Conservation (phyloP, 1,139 yeast species). For the Diutina mesorugosa region DNA sequence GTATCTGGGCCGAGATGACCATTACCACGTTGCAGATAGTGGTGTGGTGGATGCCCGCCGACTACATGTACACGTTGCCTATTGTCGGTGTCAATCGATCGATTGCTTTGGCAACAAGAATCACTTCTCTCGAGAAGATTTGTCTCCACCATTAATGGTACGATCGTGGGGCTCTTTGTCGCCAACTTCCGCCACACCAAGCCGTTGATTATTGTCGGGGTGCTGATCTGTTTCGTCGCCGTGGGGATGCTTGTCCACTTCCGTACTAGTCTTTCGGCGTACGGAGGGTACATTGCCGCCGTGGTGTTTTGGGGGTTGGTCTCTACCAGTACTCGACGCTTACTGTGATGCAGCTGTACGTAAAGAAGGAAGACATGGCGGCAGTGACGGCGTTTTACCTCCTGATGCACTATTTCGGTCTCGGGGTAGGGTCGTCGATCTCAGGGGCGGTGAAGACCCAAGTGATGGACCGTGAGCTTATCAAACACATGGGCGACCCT, state of each 20-base stretch:
- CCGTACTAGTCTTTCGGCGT: not conserved
- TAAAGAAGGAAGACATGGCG: slow-evolving; percentile 57
- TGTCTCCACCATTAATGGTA: slow-evolving; percentile 50
- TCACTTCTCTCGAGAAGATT: slow-evolving; percentile 50
- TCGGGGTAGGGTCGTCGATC: slow-evolving; percentile 39
- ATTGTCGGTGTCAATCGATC: slow-evolving; percentile 49
- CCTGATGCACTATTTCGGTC: slow-evolving; percentile 45
- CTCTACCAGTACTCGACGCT: slow-evolving; percentile 57
- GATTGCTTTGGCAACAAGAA: slow-evolving; percentile 55
- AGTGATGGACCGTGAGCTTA: slow-evolving; percentile 12
- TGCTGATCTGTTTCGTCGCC: slow-evolving; percentile 36
- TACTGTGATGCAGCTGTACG: slow-evolving; percentile 49
- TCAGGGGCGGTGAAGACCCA: slow-evolving; percentile 61
- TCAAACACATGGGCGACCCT: slow-evolving; percentile 7
- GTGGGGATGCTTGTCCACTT: slow-evolving; percentile 46
- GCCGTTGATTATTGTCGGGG: slow-evolving; percentile 33
- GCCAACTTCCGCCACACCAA: slow-evolving; percentile 41
- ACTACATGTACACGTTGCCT: slow-evolving; percentile 51
- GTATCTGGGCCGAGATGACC: slow-evolving; percentile 37
- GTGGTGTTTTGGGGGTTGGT: slow-evolving; percentile 59
- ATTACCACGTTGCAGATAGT: slow-evolving; percentile 44
- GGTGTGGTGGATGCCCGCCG: slow-evolving; percentile 58
- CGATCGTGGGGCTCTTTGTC: slow-evolving; percentile 44
- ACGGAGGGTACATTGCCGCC: slow-evolving; percentile 50
- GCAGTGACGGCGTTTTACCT: slow-evolving; percentile 42